These are phyloP conservation scores for Cytospora piceae DNA, from an alignment of 2,329 filamentous ascomycete species.

Conservation along the genomic window DNA sequence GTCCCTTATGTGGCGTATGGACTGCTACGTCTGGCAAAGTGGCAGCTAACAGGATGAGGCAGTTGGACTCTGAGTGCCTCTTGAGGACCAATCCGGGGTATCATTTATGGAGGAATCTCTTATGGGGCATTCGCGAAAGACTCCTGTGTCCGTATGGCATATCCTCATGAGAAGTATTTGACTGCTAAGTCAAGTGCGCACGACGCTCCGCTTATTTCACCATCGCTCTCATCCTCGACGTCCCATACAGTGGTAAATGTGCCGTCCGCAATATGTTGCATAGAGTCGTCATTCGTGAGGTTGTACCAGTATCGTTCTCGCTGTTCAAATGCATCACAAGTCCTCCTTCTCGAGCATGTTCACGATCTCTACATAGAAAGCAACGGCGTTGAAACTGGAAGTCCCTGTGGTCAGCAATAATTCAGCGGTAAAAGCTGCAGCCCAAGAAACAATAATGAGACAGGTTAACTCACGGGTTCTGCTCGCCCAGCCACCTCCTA, in stretches of 20 bases:
- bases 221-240: not conserved
- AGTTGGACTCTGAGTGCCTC: not conserved
- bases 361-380: slow-evolving; percentile 67
- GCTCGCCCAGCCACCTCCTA: slow-evolving; percentile 57
- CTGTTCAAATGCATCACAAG: slow-evolving; percentile 34
- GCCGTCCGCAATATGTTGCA: not conserved
- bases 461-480: slow-evolving; percentile 50
- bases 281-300: not conserved
- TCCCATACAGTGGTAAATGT: not conserved
- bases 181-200: not conserved
- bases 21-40: not conserved
- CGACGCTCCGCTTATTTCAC: not conserved
- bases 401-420: not conserved
- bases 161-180: not conserved
- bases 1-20: too few species aligned
- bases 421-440: too few species aligned
- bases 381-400: slow-evolving; percentile 65
- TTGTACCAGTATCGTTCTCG: not conserved
- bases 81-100: not conserved
- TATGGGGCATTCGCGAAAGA: not conserved
- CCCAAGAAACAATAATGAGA: not conserved
- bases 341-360: slow-evolving; percentile 75
- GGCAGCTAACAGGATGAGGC: not conserved
- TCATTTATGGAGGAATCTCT: not conserved
- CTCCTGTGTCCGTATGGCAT: not conserved